Base-by-base conservation (phyloP, 805 yeast species). In the Zygosaccharomyces bailii region DNA sequence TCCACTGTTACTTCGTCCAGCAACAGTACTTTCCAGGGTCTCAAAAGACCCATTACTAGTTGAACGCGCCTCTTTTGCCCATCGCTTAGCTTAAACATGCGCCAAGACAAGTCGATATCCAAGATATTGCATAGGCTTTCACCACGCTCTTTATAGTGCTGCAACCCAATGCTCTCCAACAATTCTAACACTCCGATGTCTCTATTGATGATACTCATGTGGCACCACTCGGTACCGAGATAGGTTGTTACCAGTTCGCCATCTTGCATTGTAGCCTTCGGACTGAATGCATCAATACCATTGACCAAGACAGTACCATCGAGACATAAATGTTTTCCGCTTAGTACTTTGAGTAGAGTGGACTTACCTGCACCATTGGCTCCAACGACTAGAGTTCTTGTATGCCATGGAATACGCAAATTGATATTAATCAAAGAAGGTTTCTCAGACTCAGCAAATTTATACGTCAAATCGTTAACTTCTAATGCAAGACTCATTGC, bases 341-440 rank as follows among this genome's bases (percentile, higher is more conserved):
- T 96, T 14, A 93, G 69, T 13, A 93, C 76, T 60, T 81, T 79
- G 51, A 93, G 71, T 34, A 93, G 63, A 0, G 99, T 93, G 1
- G 96, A 86, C 63, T 93, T 93, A 4, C 99, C 98, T 1, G 99
- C 98, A 14, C 99, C 99, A 56, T 90, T 90, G 9, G 98, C 95
- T 0, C 99, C 99, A 18, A 93, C 74, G 5, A 93, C 65, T 27
- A 93, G 69, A 8, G 90, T 79, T 48, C 96, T 75, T 1, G 91
- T 77, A 5, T 84, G 80, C 74, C 84, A 78, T 1, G 82, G 80
- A 16, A 93, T 73, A 9, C 69, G 53, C 32, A 93, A 57, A 29
- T 73, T 70, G 49, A 91, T 75, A 37, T 86, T 73, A 23, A 75
- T 74, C 11, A 93, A 70, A 0, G 96, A 95, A 2, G 86, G 76